Evolutionary conservation across 202 grass and related monocot species (phyloP), one percentile per base, ranked within the genome.

Genomic region (Saccharum hybrid): DNA sequence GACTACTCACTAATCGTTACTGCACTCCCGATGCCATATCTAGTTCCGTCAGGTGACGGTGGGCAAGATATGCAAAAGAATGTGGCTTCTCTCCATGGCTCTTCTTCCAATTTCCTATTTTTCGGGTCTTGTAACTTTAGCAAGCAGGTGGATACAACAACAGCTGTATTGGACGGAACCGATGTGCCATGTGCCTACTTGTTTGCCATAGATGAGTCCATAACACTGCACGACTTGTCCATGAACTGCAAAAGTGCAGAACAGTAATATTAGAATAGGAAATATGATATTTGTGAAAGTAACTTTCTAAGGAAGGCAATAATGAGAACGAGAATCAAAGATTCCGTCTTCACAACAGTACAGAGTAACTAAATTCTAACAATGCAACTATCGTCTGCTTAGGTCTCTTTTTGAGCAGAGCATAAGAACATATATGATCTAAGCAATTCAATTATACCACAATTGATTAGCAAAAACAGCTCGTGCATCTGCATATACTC

Each of bases 171-270:
- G 43, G 77, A 77, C 78, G 56, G 64, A 81, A 82, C 65, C 76
- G 74, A 80, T 81, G 41, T 40, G 74, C 59, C 75, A 79, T 68
- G 81, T 5, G 28, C 78, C 84, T 93, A 93, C 64, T 92, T 92
- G 68, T 96, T 90, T 66, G 91, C 64, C 66, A 91, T 38, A 81
- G 94, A 89, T 39, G 94, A 88, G 72, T 88, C 91, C 91, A 91
- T 87, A 43, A 87, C 68, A 52, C 87, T 91, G 88, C 89, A 91
- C 72, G 94, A 92, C 26, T 88, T 93, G 88, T 96, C 94, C 94
- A 96, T 96, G 74, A 96, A 89, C 94, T 96, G 90, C 75, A 82
- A 52, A 88, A 77, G 31, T 41, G 19, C 46, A 57, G 38, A 66
- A 68, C 13, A 71, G 81, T 4, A 74, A 56, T 15, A 81, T 86